phyloP scores from a whole-genome alignment of 768 basidiomycete species.

The Obba rivulosa region DNA sequence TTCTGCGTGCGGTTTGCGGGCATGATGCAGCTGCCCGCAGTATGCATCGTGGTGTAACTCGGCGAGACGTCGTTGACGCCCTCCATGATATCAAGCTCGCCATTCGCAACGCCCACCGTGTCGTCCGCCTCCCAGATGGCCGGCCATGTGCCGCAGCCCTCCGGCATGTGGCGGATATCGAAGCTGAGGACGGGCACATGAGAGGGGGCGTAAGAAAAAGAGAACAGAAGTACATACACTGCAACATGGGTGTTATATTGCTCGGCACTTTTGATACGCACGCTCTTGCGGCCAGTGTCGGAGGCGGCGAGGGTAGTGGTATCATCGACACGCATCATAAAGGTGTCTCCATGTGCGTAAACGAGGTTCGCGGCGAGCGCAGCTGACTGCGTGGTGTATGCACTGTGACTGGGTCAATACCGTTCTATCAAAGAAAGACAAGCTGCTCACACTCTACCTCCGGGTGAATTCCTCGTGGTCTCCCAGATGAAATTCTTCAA shows the following conservation, averaged over 20 bases:
- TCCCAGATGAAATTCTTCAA: slow-evolving; percentile 45
- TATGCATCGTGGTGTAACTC: slow-evolving; percentile 21
- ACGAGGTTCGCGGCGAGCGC: slow-evolving; percentile 54
- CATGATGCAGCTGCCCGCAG: slow-evolving; percentile 18
- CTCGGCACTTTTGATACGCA: slow-evolving; percentile 50
- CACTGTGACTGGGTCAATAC: slow-evolving; percentile 18
- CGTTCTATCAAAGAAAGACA: background rate
- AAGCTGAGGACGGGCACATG: slow-evolving; percentile 9
- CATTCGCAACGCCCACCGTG: slow-evolving; percentile 32
- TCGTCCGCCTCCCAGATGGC: slow-evolving; percentile 43
- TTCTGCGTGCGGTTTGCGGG: slow-evolving; percentile 19
- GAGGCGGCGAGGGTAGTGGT: slow-evolving; percentile 39
- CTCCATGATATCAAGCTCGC: slow-evolving; percentile 52
- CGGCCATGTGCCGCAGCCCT: slow-evolving; percentile 41
- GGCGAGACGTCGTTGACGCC: slow-evolving; percentile 23
- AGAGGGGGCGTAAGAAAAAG: background rate
- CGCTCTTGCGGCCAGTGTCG: slow-evolving; percentile 54
- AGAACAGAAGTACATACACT: slow-evolving; percentile 34
- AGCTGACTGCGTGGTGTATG: slow-evolving; percentile 41
- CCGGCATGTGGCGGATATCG: slow-evolving; percentile 49
- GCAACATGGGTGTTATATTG: slow-evolving; percentile 48
- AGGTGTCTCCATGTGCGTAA: slow-evolving; percentile 44
- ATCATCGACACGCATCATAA: slow-evolving; percentile 52
- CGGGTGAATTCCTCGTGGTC: slow-evolving; percentile 53
- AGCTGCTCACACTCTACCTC: slow-evolving; percentile 57